Percentiles rank a stretch among this genome's conserved stretches.
phyloP scores from a whole-genome alignment of 2,329 filamentous ascomycete genomes.

The Periconia sp. region DNA sequence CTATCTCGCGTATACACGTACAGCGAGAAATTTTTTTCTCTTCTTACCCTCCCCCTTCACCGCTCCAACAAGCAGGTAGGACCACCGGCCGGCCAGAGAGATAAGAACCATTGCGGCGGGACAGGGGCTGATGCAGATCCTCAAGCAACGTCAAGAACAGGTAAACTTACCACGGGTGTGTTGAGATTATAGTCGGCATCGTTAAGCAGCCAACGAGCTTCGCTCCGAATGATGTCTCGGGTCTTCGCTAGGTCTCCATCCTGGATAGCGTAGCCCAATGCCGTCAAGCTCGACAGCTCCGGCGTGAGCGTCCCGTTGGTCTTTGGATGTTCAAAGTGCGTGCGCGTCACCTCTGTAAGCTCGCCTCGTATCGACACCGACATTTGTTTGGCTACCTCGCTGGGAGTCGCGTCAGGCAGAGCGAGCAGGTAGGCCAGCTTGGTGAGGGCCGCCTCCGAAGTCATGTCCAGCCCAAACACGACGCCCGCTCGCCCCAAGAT shows the following conservation, averaged over 20 bases:
- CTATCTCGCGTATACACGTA: not conserved
- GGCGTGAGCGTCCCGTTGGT: constrained; percentile 56
- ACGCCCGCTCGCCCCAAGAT: constrained; percentile 81
- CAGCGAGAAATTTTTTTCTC: not conserved
- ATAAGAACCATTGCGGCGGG: constrained; percentile 20
- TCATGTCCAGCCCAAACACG: constrained; percentile 86
- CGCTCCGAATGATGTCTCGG: constrained; percentile 66
- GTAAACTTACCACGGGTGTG: constrained; percentile 56
- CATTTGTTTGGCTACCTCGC: constrained; percentile 71
- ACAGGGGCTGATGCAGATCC: constrained; percentile 19
- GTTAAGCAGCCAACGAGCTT: constrained; percentile 69
- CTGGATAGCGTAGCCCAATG: constrained; percentile 77
- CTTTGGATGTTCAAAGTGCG: constrained; percentile 75
- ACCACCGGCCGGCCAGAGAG: constrained; percentile 16
- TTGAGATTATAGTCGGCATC: constrained; percentile 81
- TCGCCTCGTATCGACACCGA: constrained; percentile 78
- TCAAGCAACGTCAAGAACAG: constrained; percentile 10
- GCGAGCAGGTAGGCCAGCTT: constrained; percentile 87
- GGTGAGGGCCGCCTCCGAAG: constrained; percentile 85
- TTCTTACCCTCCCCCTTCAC: constrained; percentile 1
- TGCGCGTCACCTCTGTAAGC: constrained; percentile 73
- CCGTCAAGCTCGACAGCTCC: constrained; percentile 68
- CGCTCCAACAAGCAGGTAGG: constrained; percentile 11
- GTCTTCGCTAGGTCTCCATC: constrained; percentile 69
- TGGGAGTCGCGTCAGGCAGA: constrained; percentile 61